phyloP scores from a whole-genome alignment of 2,329 filamentous ascomycete genomes.

The Lojkania enalia region DNA sequence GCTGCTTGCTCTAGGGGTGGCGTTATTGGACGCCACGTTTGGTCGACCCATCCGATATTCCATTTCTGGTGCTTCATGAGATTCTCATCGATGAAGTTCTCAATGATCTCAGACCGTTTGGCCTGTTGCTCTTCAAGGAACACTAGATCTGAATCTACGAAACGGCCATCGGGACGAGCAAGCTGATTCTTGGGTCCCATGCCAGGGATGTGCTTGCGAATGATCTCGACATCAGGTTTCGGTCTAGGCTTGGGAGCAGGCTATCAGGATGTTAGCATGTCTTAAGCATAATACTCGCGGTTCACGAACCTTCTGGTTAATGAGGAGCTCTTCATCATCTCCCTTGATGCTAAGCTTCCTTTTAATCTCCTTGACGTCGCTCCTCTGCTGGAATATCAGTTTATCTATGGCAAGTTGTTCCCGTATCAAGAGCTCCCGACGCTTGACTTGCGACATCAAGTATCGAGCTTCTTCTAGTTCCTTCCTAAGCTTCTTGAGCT shows the following conservation, averaged over 20 bases:
- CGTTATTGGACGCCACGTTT: slow-evolving; percentile 82
- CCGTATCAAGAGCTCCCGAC: slow-evolving; percentile 78
- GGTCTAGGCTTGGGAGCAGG: slow-evolving; percentile 52
- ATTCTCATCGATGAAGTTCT: slow-evolving; percentile 81
- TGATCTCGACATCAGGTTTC: slow-evolving; percentile 62
- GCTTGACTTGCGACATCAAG: slow-evolving; percentile 74
- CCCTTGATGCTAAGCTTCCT: slow-evolving; percentile 84
- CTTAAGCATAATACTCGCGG: not conserved
- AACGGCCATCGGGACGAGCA: slow-evolving; percentile 68
- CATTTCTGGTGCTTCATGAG: slow-evolving; percentile 86
- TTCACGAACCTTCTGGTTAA: slow-evolving; percentile 84
- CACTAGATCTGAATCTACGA: slow-evolving; percentile 75
- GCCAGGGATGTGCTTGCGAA: slow-evolving; percentile 69
- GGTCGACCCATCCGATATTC: slow-evolving; percentile 88
- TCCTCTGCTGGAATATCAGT: slow-evolving; percentile 79
- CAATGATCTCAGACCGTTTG: slow-evolving; percentile 80
- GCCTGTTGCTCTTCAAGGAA: slow-evolving; percentile 74
- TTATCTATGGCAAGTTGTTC: slow-evolving; percentile 76
- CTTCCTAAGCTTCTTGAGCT: slow-evolving; percentile 85
- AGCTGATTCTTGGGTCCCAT: slow-evolving; percentile 49
- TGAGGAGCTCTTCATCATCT: slow-evolving; percentile 80
- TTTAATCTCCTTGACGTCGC: slow-evolving; percentile 84
- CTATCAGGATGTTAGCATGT: slow-evolving; percentile 31
- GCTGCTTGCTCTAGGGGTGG: slow-evolving; percentile 65
- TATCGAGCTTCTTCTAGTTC: slow-evolving; percentile 89